Evolutionary conservation across 805 yeast genomes (phyloP), one percentile per base, ranked within the genome.

Genomic region (Spathaspora hagerdaliae): DNA sequence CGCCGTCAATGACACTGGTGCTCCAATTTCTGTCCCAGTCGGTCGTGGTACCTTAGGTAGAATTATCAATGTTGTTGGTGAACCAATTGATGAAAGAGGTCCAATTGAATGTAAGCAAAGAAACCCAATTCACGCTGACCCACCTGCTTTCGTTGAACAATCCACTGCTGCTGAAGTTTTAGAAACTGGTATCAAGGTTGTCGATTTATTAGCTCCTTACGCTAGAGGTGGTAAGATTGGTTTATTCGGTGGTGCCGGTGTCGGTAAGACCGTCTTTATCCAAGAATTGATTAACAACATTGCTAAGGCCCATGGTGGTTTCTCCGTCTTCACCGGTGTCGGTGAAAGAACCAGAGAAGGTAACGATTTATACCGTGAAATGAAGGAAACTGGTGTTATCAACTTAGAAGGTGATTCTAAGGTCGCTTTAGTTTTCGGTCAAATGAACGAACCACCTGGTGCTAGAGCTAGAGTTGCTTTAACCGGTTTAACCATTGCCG

Each of bases 191-290:
- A 92, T 92, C 74, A 92, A 92, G 84, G 99, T 92, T 75, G 99
- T 92, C 79, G 99, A 92, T 74, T 82, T 92, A 71, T 83, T 92
- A 61, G 99, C 99, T 63, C 99, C 99, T 63, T 92, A 92, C 82
- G 98, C 99, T 72, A 90, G 97, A 88, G 99, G 99, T 88, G 99
- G 99, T 88, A 92, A 92, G 85, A 92, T 92, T 89, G 99, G 99
- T 85, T 85, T 92, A 71, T 92, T 92, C 87, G 99, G 99, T 82
- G 99, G 99, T 92, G 99, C 99, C 76, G 99, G 99, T 92, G 99
- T 92, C 87, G 99, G 99, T 80, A 92, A 92, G 79, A 92, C 99
- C 76, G 99, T 92, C 56, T 92, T 92, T 80, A 92, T 92, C 79
- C 99, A 92, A 83, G 99, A 92, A 81, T 84, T 92, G 81, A 92